A percentile compares a stretch with the other conserved stretches of the same genome.
Evolutionary conservation across 2,329 filamentous ascomycete genomes (phyloP).

Genomic region (Rasamsonia emersonii): DNA sequence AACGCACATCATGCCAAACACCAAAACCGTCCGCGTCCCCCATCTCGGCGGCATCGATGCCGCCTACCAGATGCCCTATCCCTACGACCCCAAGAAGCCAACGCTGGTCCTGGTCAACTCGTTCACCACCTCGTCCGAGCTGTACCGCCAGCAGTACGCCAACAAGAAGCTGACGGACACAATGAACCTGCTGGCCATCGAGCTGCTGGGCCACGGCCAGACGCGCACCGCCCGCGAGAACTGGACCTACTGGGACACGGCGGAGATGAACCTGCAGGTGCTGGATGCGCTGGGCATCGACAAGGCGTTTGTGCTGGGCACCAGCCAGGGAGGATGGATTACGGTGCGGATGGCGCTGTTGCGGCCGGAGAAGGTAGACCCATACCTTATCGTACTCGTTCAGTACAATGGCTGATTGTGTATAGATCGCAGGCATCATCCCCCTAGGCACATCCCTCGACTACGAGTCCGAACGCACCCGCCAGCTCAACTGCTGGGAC

Average conservation of each 20-base stretch:
- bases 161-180: conserved; percentile 24
- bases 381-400: neutral
- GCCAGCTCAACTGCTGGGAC: conserved; percentile 43
- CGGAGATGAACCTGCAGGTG: conserved; percentile 46
- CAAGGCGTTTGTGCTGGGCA: conserved; percentile 42
- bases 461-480: conserved; percentile 37
- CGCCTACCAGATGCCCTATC: conserved; percentile 38
- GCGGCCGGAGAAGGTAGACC: conserved; percentile 36
- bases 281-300: conserved; percentile 41
- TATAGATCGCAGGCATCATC: conserved; percentile 43
- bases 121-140: conserved; percentile 42
- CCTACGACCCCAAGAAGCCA: conserved; percentile 43
- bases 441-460: conserved; percentile 47
- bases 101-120: conserved; percentile 45
- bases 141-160: conserved; percentile 36
- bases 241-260: conserved; percentile 49
- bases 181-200: conserved; percentile 46
- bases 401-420: neutral
- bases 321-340: conserved; percentile 48
- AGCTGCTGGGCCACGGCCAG: conserved; percentile 45
- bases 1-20: conserved; percentile 13
- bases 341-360: conserved; percentile 45
- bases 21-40: conserved; percentile 34
- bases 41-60: conserved; percentile 44
- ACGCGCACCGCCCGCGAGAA: conserved; percentile 37